These are phyloP conservation scores for Apiospora kogelbergensis DNA, from an alignment of 2,329 filamentous ascomycete species.

Conservation along the genomic window DNA sequence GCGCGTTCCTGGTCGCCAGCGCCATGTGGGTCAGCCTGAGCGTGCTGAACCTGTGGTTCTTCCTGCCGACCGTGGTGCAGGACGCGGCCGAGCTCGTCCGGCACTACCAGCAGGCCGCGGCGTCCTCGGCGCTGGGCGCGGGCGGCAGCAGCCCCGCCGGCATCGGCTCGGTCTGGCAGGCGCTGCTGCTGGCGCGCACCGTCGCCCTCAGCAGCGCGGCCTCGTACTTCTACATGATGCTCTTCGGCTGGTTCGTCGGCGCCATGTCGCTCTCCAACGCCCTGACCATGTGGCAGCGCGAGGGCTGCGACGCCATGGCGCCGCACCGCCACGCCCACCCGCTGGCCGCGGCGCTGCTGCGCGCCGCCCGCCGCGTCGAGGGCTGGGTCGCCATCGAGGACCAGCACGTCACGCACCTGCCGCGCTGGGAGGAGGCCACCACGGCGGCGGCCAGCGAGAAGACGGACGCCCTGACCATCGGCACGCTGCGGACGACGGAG, in stretches of 20 bases:
- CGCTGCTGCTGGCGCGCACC: neutral
- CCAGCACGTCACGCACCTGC: neutral
- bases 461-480: neutral
- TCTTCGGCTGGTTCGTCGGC: constrained; percentile 24
- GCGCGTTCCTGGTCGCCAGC: constrained; percentile 22
- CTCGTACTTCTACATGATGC: constrained; percentile 19
- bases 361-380: constrained; percentile 11
- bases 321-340: constrained; percentile 12
- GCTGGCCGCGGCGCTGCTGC: constrained; percentile 10
- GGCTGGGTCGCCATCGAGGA: constrained; percentile 19
- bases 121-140: no score
- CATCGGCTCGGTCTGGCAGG: neutral
- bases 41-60: constrained; percentile 24
- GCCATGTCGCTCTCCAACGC: constrained; percentile 24
- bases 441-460: neutral
- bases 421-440: neutral
- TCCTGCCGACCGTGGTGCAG: constrained; percentile 21
- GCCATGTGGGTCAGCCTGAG: constrained; percentile 22
- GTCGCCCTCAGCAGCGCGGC: constrained; percentile 13
- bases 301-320: constrained; percentile 16
- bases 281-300: constrained; percentile 19
- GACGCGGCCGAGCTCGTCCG: constrained; percentile 16
- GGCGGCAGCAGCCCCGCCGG: neutral
- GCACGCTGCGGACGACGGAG: neutral
- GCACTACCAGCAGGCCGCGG: neutral